Evolutionary conservation across 2,329 filamentous ascomycete genomes (phyloP), one percentile per base, ranked within the genome.

Genomic region (Xylariaceae sp.): DNA sequence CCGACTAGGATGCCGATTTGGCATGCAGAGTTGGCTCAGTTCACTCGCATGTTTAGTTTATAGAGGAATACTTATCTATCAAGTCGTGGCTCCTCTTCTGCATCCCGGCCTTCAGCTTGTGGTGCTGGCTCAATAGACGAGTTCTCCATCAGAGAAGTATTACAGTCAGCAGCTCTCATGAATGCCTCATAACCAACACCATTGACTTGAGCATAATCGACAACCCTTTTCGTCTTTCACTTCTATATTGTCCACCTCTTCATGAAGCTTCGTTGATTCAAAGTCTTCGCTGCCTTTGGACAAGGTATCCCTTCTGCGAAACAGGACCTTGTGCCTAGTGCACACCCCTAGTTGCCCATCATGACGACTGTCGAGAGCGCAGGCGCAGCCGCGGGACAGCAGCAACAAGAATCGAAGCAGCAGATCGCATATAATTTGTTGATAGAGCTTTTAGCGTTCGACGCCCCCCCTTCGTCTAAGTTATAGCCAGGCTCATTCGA

Each of bases 371-470:
- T 22, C 25, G 19, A 29, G 4, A n/a, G 23, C 34, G 7, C 34
- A 19, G 29, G 21, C 17, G 19, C 23, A n/a, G n/a, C n/a, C 20
- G 39, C n/a, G 16, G 33, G 22, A 22, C 38, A 40, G 11, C 25
- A 46, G 22, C 41, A 22, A 22, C 32, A 7, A 10, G 43, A 46
- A 21, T 35, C 47, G 22, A 46, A 46, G 25, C 49, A 49, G 23
- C 42, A 51, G 34, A 38, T 44, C 33, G 49, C 46, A 7, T 48
- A 51, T 22, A 49, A 43, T 27, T 40, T 51, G 29, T 40, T 51
- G 33, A 49, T 49, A 48, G 49, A 51, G 22, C 40, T 51, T 44
- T 43, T 52, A 52, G 46, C 47, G 46, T 52, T 37, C 19, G 44
- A 20, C 11, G 20, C 25, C 10, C 32, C 25, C 4, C 39, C 16